These are phyloP conservation scores for Ligustrum vulgare DNA, from an alignment of 257 asterid species.

Conservation along the genomic window DNA sequence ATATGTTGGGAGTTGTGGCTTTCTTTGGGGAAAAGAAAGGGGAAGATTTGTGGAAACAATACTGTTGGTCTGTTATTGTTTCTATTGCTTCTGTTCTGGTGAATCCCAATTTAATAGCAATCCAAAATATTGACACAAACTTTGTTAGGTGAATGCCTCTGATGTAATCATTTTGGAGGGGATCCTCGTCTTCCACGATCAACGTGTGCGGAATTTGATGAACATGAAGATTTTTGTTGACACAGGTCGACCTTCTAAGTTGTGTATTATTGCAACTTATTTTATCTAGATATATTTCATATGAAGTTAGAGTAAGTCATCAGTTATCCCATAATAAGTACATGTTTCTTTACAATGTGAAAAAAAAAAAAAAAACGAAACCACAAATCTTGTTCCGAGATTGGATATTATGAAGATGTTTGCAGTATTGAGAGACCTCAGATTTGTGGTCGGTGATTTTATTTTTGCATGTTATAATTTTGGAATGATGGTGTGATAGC, in stretches of 20 bases:
- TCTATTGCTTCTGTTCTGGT: background rate
- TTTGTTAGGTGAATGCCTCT: conserved; percentile 85
- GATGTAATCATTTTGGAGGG: conserved; percentile 98
- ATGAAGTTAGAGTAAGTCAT: conserved; percentile 7
- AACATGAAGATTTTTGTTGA: conserved; percentile 98
- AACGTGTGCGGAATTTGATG: conserved; percentile 89
- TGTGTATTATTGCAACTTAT: conserved; percentile 19
- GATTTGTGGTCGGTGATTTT: background rate
- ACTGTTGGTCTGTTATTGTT: background rate
- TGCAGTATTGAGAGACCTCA: background rate
- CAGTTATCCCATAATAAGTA: background rate
- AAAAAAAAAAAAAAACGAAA: background rate
- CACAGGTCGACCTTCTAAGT: conserved; percentile 57
- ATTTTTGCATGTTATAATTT: background rate
- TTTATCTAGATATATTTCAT: background rate
- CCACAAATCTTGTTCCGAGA: background rate
- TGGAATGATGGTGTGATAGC: background rate
- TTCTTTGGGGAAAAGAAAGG: background rate
- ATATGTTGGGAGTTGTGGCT: background rate
- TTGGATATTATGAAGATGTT: background rate
- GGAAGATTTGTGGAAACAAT: background rate
- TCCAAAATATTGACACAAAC: conserved; percentile 8
- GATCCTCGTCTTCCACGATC: conserved; percentile 94
- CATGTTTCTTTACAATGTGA: background rate
- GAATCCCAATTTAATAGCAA: conserved; percentile 1